Conservation (phyloP, 495 filamentous ascomycete species). For the Hyaloscypha finlandica region DNA sequence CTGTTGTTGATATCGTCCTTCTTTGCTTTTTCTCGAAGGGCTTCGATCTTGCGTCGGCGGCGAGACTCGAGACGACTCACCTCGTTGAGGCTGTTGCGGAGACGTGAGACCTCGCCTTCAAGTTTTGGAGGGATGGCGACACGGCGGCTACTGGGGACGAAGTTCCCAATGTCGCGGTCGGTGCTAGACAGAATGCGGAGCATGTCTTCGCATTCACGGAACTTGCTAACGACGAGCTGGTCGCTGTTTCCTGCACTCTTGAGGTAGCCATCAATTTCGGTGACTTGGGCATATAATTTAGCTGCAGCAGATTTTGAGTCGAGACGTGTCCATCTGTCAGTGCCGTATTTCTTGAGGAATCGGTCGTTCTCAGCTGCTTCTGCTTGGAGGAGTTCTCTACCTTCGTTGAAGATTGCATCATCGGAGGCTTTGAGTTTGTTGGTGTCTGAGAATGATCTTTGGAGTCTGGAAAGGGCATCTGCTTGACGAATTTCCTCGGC, state of each 20-base stretch:
- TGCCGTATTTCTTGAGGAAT: constrained; percentile 78
- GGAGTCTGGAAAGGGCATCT: constrained; percentile 74
- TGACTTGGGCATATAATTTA: constrained; percentile 73
- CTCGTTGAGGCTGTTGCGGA: constrained; percentile 80
- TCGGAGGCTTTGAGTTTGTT: constrained; percentile 81
- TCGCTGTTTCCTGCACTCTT: constrained; percentile 83
- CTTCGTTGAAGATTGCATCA: constrained; percentile 75
- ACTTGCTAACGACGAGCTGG: constrained; percentile 74
- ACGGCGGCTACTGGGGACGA: constrained; percentile 81
- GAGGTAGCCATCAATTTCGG: constrained; percentile 86
- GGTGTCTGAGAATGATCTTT: constrained; percentile 79
- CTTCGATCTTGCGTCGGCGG: constrained; percentile 73
- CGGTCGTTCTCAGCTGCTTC: constrained; percentile 83
- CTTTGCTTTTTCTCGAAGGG: constrained; percentile 72
- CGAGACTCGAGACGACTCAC: constrained; percentile 77
- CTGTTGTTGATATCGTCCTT: constrained; percentile 87
- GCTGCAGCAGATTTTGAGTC: constrained; percentile 68
- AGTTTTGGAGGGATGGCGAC: constrained; percentile 76
- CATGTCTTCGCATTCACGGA: constrained; percentile 71
- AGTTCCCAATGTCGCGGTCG: constrained; percentile 79
- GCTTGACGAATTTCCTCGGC: constrained; percentile 96
- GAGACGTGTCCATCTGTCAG: constrained; percentile 77
- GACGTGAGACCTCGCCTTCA: constrained; percentile 71
- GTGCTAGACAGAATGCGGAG: constrained; percentile 75
- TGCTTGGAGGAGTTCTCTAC: constrained; percentile 68